phyloP scores from a whole-genome alignment of 2,329 filamentous ascomycete species.

The Curvularia hawaiiensis region DNA sequence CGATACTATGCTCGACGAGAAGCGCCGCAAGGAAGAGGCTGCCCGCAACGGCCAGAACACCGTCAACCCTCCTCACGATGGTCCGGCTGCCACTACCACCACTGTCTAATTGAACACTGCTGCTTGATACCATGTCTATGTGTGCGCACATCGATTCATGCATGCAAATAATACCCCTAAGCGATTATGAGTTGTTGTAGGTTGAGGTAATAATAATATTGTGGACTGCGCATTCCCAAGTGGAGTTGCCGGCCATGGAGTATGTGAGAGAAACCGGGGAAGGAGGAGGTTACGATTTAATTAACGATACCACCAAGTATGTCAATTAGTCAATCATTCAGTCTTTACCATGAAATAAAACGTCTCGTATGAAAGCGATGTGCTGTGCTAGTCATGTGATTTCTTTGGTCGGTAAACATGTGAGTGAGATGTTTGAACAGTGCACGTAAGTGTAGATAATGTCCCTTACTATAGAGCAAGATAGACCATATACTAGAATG shows the following conservation, averaged over 20 bases:
- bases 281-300: not conserved
- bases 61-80: conserved; percentile 2
- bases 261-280: not conserved
- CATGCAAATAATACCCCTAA: not conserved
- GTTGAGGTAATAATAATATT: not conserved
- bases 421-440: not conserved
- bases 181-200: not conserved
- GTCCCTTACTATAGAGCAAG: too few relatives aligned
- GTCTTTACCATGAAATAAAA: not conserved
- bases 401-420: not conserved
- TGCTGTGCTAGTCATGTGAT: not conserved
- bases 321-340: not conserved
- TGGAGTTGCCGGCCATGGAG: not conserved
- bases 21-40: conserved; percentile 16
- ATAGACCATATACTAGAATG: too few relatives aligned
- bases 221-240: not conserved
- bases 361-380: too few relatives aligned
- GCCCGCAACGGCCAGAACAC: conserved; percentile 1
- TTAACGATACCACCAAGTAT: not conserved
- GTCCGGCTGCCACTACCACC: not conserved
- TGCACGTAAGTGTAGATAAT: too few relatives aligned
- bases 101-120: not conserved
- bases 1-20: conserved; percentile 34
- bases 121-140: not conserved
- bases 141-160: not conserved